phyloP scores from a whole-genome alignment of 768 basidiomycete species.

The Pulveroboletus sp. region DNA sequence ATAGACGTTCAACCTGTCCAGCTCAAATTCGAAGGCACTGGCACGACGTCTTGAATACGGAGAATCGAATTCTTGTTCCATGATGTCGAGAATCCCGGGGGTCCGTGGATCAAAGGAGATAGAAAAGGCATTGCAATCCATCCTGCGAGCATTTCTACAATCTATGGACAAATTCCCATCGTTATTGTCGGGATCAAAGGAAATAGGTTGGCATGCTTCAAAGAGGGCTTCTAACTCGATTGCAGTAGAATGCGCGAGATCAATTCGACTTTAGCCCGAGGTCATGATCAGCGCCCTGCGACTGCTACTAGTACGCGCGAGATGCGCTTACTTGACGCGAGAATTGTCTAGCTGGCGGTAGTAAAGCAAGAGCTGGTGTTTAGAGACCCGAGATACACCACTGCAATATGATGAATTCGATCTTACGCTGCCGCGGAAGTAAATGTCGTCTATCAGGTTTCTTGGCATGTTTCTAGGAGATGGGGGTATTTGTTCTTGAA shows the following conservation, averaged over 20 bases:
- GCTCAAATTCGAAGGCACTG: conserved; percentile 30
- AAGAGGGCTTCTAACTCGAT: conserved; percentile 21
- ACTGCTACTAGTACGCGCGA: no score
- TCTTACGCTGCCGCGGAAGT: neutral
- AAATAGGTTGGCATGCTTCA: conserved; percentile 37
- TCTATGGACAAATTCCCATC: no score
- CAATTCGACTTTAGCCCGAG: neutral
- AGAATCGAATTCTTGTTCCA: conserved; percentile 16
- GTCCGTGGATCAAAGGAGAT: conserved; percentile 29
- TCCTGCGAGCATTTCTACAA: no score
- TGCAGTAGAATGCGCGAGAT: neutral
- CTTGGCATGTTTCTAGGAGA: no score
- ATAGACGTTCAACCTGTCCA: conserved; percentile 48
- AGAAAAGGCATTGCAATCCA: conserved; percentile 36
- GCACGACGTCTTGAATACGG: conserved; percentile 7
- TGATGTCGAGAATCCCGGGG: conserved; percentile 14
- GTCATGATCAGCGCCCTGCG: no score
- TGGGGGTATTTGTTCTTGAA: no score
- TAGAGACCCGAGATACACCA: neutral
- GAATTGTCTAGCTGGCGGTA: neutral
- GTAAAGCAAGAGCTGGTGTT: neutral
- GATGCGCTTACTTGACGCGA: no score
- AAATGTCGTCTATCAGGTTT: neutral
- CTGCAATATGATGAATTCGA: neutral
- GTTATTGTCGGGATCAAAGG: conserved; percentile 36